Conservation (phyloP, 1,139 yeast genomes). For the Blastobotrys illinoisensis region DNA sequence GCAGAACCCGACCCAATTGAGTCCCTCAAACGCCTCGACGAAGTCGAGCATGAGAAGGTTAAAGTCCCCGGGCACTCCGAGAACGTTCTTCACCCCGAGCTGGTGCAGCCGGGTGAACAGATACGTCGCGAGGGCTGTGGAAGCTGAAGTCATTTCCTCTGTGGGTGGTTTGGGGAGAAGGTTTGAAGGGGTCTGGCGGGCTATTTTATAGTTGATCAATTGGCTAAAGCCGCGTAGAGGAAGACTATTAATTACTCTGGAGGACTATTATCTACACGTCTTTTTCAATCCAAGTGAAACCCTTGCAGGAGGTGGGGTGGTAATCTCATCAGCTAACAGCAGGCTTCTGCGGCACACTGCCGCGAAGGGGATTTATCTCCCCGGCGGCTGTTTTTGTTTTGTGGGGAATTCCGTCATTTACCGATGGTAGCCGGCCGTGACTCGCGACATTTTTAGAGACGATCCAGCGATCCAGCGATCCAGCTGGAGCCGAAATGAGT, state of each 20-base stretch:
- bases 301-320: neutral
- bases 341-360: neutral
- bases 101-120: slow-evolving; percentile 54
- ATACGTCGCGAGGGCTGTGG: slow-evolving; percentile 47
- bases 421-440: neutral
- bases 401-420: neutral
- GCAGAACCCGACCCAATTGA: slow-evolving; percentile 43
- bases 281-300: neutral
- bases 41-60: slow-evolving; percentile 59
- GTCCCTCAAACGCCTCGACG: slow-evolving; percentile 41
- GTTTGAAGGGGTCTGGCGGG: neutral
- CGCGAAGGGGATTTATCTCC: neutral
- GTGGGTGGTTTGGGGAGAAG: neutral
- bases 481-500: neutral
- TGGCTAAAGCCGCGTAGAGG: neutral
- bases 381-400: neutral
- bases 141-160: slow-evolving; percentile 10
- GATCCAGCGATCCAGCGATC: neutral
- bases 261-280: neutral
- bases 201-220: neutral
- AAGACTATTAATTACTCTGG: neutral
- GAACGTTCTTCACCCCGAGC: slow-evolving; percentile 57
- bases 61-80: slow-evolving; percentile 75
- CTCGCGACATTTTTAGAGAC: neutral
- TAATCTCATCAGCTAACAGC: neutral